Base-by-base conservation (phyloP, 139 green algal species). In the Auxenochlorella protothecoides region DNA sequence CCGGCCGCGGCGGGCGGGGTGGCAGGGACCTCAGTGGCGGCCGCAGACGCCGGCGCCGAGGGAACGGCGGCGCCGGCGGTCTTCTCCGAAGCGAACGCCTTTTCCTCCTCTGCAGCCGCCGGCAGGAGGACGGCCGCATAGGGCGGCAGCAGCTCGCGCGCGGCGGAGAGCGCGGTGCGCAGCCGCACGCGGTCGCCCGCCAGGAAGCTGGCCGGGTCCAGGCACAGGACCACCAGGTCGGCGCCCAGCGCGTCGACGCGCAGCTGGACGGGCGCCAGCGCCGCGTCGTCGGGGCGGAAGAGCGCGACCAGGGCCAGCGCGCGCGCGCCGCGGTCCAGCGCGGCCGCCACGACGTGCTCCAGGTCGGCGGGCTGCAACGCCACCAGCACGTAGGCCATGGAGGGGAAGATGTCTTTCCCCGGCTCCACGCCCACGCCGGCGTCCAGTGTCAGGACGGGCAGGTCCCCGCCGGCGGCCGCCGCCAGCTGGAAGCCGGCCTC, bases 51-150 rank as follows among this genome's bases (percentile, higher is more conserved):
- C 12, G 57, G 2, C 4, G 68, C 10, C 3, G 27, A 3, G 0
- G 57, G 2, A 4, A 57, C 27, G 5, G 12, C 57, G 27, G 66
- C 54, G 5, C 6, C 10, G 53, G 6, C 27, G 4, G 64, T 10
- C 44, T n/a, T 3, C 15, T 44, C 27, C 27, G 27, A 44, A 44
- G 27, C 27, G 27, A 44, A 44, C 1, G 27, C 27, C 27, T 44
- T 44, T 44, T 44, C 27, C 27, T 72, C 76, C 51, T 57, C n/a
- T 2, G 59, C n/a, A 44, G 53, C 13, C 3, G 53, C 59, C 5
- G 68, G 56, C 16, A 61, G 72, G 11, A 82, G 66, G n/a, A 79
- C 72, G n/a, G 53, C 73, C 6, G 44, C 77, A 65, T 79, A 69
- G 9, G 77, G 77, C 10, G 77, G 77, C 68, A 82, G 55, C 51